phyloP scores from a whole-genome alignment of 1,139 yeast genomes.

The Pichia sp. region DNA sequence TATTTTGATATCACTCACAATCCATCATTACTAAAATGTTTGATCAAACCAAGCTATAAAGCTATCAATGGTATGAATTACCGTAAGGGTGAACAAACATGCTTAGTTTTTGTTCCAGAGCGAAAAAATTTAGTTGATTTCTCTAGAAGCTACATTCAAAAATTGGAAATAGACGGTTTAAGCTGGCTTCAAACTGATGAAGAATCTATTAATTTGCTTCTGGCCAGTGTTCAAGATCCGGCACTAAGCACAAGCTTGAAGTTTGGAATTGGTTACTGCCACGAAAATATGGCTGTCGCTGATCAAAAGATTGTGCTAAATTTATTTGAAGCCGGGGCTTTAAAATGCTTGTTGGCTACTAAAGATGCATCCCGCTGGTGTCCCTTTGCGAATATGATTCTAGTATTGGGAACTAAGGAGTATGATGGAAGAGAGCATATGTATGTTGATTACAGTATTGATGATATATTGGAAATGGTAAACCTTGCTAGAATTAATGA shows the following conservation, averaged over 20 bases:
- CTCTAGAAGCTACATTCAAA: constrained; percentile 41
- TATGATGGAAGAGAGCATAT: constrained; percentile 74
- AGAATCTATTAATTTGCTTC: constrained; percentile 42
- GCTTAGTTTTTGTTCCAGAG: constrained; percentile 54
- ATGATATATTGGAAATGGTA: constrained; percentile 67
- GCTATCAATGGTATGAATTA: constrained; percentile 30
- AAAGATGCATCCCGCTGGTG: constrained; percentile 49
- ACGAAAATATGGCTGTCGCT: constrained; percentile 51
- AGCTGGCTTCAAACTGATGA: constrained; percentile 34
- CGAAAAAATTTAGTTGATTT: constrained; percentile 54
- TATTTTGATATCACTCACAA: constrained; percentile 44
- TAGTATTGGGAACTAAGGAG: constrained; percentile 67
- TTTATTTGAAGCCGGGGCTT: constrained; percentile 45
- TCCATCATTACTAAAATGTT: constrained; percentile 47
- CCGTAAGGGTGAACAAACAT: constrained; percentile 33
- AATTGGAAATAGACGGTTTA: constrained; percentile 32
- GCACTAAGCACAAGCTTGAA: constrained; percentile 42
- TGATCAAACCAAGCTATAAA: constrained; percentile 47
- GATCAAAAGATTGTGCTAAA: constrained; percentile 56
- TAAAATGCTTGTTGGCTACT: constrained; percentile 55
- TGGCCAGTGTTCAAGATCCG: constrained; percentile 46
- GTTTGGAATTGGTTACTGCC: constrained; percentile 67
- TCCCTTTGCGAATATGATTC: constrained; percentile 52
- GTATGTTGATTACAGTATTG: constrained; percentile 62
- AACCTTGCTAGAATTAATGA: constrained; percentile 48